These are phyloP conservation scores for Isabelozyma pseudorhagii DNA, from an alignment of 805 yeast species.

Conservation along the genomic window DNA sequence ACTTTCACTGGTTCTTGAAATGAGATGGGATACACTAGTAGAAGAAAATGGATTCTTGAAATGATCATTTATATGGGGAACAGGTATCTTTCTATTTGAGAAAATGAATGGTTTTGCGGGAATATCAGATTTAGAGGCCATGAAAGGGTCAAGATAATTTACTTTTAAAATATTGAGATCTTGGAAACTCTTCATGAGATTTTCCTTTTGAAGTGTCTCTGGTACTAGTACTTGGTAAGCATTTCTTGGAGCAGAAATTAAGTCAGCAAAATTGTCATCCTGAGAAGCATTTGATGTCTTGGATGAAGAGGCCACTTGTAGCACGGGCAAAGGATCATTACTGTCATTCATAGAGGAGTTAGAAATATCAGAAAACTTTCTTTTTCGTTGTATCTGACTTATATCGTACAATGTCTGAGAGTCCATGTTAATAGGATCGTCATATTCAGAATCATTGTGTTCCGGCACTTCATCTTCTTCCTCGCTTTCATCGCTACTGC, in stretches of 20 bases:
- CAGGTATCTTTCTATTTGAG: slow-evolving; percentile 61
- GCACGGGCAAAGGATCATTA: background rate
- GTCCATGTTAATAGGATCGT: background rate
- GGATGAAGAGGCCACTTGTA: slow-evolving; percentile 13
- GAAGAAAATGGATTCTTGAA: slow-evolving; percentile 2
- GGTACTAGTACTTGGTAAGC: slow-evolving; percentile 21
- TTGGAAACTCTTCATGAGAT: slow-evolving; percentile 31
- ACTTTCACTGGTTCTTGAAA: background rate
- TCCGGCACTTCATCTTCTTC: background rate
- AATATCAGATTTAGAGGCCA: slow-evolving; percentile 49
- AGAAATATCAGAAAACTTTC: background rate
- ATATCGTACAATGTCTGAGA: slow-evolving; percentile 11
- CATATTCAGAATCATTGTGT: background rate
- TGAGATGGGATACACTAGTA: background rate
- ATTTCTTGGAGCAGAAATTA: background rate
- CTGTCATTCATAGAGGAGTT: background rate
- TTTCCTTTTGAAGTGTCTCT: slow-evolving; percentile 9
- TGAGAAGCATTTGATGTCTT: background rate
- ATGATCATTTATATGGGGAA: slow-evolving; percentile 35
- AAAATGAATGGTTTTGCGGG: slow-evolving; percentile 56
- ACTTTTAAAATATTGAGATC: slow-evolving; percentile 46
- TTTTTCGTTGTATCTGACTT: slow-evolving; percentile 13
- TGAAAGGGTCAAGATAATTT: slow-evolving; percentile 63
- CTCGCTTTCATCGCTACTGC: background rate
- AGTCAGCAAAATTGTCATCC: background rate